Evolutionary conservation across 148 eudicot genomes (phyloP).

Genomic region (Rhododendron ovatum): DNA sequence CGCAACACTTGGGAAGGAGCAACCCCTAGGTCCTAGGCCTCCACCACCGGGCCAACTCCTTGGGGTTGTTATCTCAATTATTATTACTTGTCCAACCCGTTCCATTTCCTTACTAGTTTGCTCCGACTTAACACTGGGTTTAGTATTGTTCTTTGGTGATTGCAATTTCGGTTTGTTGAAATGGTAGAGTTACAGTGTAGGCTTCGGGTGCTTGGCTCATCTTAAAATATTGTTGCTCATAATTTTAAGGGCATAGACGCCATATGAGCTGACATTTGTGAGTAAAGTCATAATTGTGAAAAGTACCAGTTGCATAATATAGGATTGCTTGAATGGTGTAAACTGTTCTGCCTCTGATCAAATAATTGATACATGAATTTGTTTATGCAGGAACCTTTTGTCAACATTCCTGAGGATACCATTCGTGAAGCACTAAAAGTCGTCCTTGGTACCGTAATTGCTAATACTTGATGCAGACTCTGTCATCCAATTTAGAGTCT

Average conservation of each 20-base stretch:
- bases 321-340: neutral
- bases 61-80: neutral
- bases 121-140: neutral
- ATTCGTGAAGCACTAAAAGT: conserved; percentile 77
- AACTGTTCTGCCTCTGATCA: neutral
- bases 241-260: neutral
- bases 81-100: neutral
- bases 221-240: neutral
- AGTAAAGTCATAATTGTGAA: neutral
- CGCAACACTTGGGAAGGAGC: too few relatives aligned
- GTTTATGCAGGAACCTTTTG: conserved; percentile 76
- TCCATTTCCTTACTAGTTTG: neutral
- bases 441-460: conserved; percentile 43
- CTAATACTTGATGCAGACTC: neutral
- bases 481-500: neutral
- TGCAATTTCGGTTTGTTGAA: neutral
- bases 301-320: neutral
- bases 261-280: neutral
- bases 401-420: conserved; percentile 71
- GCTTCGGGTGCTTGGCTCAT: neutral
- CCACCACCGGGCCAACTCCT: neutral
- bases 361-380: neutral
- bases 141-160: neutral
- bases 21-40: neutral
- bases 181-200: neutral